A percentile compares a stretch with the other conserved stretches of the same genome.
Conservation (phyloP, 75 land plant species). For the Cunninghamia lanceolata region DNA sequence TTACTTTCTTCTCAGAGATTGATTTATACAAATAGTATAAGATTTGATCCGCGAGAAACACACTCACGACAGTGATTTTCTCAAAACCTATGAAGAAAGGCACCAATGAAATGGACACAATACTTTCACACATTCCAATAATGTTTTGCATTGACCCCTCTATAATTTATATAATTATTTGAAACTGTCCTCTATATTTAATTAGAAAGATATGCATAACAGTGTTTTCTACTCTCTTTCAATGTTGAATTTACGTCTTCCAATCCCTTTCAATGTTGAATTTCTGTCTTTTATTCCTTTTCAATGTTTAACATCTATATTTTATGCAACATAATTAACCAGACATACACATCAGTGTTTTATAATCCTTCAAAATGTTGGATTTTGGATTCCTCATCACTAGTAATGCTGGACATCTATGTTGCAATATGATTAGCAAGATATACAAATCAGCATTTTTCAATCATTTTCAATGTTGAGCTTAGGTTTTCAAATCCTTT, state of each 20-base stretch:
- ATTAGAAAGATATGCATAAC: too few species aligned
- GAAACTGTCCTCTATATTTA: too few species aligned
- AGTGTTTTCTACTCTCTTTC: not conserved
- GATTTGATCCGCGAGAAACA: not conserved
- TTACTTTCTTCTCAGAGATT: not conserved
- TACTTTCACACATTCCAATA: not conserved
- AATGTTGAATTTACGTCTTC: not conserved
- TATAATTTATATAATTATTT: not conserved
- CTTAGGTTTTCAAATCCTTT: too few species aligned
- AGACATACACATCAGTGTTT: too few species aligned
- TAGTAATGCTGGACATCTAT: too few species aligned
- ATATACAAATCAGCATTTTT: too few species aligned
- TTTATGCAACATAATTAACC: too few species aligned
- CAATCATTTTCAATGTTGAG: too few species aligned
- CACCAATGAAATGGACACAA: not conserved
- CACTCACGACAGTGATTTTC: not conserved
- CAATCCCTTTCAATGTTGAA: not conserved
- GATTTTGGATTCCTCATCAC: too few species aligned
- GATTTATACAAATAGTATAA: not conserved
- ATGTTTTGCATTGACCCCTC: not conserved
- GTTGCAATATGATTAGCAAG: too few species aligned
- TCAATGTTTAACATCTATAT: too few species aligned
- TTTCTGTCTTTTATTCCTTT: not conserved
- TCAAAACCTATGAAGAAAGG: not conserved
- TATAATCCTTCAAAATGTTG: too few species aligned